phyloP scores from a whole-genome alignment of 768 basidiomycete species.

The Kwoniella mangroviensis region DNA sequence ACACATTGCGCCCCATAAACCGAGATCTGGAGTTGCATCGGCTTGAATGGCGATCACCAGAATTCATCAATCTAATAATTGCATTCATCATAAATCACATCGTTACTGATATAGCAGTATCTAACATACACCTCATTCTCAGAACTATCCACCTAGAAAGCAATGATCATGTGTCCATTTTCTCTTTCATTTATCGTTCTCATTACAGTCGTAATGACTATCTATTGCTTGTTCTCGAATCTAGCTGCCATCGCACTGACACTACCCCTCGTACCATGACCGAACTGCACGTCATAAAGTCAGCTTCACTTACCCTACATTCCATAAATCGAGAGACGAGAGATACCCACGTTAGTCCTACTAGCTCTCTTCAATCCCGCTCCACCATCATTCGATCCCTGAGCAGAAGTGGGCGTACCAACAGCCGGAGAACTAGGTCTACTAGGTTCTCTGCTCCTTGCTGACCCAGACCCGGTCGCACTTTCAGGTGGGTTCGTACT shows the following conservation, averaged over 20 bases:
- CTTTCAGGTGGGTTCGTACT: not conserved
- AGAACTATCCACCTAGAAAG: no score
- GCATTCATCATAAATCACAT: no score
- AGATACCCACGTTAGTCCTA: slow-evolving; percentile 13
- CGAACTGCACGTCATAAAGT: slow-evolving; percentile 21
- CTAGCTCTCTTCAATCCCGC: slow-evolving; percentile 24
- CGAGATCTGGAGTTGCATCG: no score
- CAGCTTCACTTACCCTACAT: not conserved
- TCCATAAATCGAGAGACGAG: not conserved
- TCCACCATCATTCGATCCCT: slow-evolving; percentile 8
- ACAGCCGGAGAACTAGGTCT: slow-evolving; percentile 17
- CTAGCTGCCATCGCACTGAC: slow-evolving; percentile 37
- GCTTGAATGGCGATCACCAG: no score
- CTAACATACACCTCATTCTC: no score
- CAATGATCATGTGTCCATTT: no score
- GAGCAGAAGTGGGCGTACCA: slow-evolving; percentile 9
- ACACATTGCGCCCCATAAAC: no score
- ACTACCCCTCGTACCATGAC: slow-evolving; percentile 31
- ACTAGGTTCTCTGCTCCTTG: slow-evolving; percentile 20
- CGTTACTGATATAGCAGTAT: no score
- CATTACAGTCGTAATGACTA: not conserved
- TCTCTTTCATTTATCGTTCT: no score
- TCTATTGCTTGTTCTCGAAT: slow-evolving; percentile 31
- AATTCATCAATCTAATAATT: no score
- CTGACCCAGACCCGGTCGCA: slow-evolving; percentile 9